phyloP scores from a whole-genome alignment of 2,329 filamentous ascomycete genomes.

The Ophiostoma montium region DNA sequence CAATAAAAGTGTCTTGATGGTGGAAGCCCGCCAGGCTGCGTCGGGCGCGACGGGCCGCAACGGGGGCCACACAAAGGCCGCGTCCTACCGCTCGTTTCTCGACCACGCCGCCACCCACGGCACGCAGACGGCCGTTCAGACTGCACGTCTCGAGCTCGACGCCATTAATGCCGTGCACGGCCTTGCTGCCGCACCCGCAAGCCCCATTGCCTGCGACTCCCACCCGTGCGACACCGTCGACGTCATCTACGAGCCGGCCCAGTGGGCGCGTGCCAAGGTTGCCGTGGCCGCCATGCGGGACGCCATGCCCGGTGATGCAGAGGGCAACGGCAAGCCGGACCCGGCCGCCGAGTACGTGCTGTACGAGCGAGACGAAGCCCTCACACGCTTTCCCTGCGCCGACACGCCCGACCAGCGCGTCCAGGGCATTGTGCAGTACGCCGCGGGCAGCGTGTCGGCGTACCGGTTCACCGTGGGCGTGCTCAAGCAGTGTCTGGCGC shows the following conservation, averaged over 20 bases:
- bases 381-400: conserved; percentile 24
- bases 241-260: conserved; percentile 36
- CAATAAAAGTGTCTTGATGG: conserved; percentile 36
- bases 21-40: conserved; percentile 51
- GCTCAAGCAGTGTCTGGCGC: conserved; percentile 28
- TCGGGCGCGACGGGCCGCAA: conserved; percentile 52
- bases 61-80: conserved; percentile 31
- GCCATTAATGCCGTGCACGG: conserved; percentile 41
- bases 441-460: conserved; percentile 26
- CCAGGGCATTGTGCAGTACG: conserved; percentile 27
- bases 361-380: conserved; percentile 27
- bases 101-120: conserved; percentile 31
- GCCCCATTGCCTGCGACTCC: conserved; percentile 33
- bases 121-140: conserved; percentile 32
- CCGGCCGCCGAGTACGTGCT: conserved; percentile 30
- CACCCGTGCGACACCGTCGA: conserved; percentile 39
- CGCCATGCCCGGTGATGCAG: conserved; percentile 28
- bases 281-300: conserved; percentile 31
- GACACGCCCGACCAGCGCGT: conserved; percentile 15
- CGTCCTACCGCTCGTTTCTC: conserved; percentile 34
- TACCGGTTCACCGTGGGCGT: conserved; percentile 28
- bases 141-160: conserved; percentile 36
- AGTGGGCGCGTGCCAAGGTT: conserved; percentile 24
- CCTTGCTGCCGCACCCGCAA: conserved; percentile 31
- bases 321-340: too few species aligned